phyloP scores from a whole-genome alignment of 2,329 filamentous ascomycete species.

The Diaporthe aspalathi region DNA sequence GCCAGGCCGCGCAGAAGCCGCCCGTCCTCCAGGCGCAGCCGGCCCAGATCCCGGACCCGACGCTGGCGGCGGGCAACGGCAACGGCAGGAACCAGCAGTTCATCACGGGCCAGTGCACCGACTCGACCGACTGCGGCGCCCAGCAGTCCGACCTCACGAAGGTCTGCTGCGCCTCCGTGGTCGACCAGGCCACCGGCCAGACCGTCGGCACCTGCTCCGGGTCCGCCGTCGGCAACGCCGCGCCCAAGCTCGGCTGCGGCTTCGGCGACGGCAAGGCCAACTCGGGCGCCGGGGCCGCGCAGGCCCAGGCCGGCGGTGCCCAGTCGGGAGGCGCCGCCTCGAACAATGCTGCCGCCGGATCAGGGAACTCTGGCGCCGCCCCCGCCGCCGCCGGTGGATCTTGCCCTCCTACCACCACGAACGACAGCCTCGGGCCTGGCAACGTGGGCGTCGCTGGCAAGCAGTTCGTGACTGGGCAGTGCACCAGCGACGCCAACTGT shows the following conservation, averaged over 20 bases:
- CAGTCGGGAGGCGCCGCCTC: not conserved
- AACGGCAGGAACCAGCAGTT: constrained; percentile 33
- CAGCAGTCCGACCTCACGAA: constrained; percentile 24
- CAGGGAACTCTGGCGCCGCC: not conserved
- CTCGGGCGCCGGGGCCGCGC: not conserved
- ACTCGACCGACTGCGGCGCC: constrained; percentile 28
- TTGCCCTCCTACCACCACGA: not conserved
- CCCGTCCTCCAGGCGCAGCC: constrained; percentile 27
- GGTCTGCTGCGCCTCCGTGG: constrained; percentile 32
- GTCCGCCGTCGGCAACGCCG: constrained; percentile 29
- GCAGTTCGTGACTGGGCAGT: constrained; percentile 34
- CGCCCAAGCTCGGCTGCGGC: constrained; percentile 29
- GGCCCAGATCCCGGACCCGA: constrained; percentile 18
- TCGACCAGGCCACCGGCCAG: constrained; percentile 4
- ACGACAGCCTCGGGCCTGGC: constrained; percentile 17
- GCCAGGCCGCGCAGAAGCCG: constrained; percentile 29
- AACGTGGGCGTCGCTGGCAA: constrained; percentile 5
- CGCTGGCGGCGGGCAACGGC: not conserved
- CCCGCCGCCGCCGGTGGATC: not conserved
- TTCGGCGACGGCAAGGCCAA: constrained; percentile 27
- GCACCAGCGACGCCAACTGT: constrained; percentile 25
- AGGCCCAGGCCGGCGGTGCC: not conserved
- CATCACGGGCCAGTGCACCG: constrained; percentile 30
- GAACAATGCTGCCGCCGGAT: not conserved
- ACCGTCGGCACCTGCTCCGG: constrained; percentile 32